Percentiles rank a stretch among this genome's conserved stretches.
phyloP scores from a whole-genome alignment of 164 flowering plant species.

The Amborella trichopoda region DNA sequence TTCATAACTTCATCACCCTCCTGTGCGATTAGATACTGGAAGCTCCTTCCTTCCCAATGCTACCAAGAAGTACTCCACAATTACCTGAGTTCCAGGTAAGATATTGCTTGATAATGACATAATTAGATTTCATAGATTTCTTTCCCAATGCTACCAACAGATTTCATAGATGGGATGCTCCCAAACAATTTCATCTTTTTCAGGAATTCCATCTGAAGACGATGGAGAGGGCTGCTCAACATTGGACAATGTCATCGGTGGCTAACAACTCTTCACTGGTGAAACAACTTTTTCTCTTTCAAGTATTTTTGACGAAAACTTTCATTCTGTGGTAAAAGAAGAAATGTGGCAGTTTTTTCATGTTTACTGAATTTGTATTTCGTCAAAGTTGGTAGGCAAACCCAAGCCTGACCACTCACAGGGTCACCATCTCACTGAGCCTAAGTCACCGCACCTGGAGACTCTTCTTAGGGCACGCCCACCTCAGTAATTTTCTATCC shows the following conservation, averaged over 20 bases:
- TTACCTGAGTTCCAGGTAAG: conserved; percentile 77
- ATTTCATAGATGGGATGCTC: neutral
- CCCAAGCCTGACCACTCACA: too few species aligned
- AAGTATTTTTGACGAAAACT: too few species aligned
- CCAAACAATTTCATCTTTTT: conserved; percentile 1
- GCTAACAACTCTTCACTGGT: too few species aligned
- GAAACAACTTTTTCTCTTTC: too few species aligned
- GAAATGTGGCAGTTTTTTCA: too few species aligned
- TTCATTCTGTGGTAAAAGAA: too few species aligned
- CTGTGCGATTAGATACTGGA: conserved; percentile 74
- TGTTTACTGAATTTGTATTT: too few species aligned
- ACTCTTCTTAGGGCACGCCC: conserved; percentile 82
- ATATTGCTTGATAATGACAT: neutral
- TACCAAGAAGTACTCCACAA: conserved; percentile 68
- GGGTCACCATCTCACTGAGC: conserved; percentile 60
- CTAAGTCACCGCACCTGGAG: conserved; percentile 66
- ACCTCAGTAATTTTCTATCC: conserved; percentile 21
- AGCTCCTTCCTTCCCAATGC: conserved; percentile 51
- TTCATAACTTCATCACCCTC: too few species aligned
- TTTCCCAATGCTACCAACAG: too few species aligned
- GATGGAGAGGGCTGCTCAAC: conserved; percentile 60
- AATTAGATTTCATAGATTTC: too few species aligned
- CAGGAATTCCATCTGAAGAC: conserved; percentile 94
- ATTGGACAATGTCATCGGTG: conserved; percentile 58
- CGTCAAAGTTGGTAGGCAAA: too few species aligned